Evolutionary conservation across 305 asterid species (phyloP).

Genomic region (Fraxinus latifolia): DNA sequence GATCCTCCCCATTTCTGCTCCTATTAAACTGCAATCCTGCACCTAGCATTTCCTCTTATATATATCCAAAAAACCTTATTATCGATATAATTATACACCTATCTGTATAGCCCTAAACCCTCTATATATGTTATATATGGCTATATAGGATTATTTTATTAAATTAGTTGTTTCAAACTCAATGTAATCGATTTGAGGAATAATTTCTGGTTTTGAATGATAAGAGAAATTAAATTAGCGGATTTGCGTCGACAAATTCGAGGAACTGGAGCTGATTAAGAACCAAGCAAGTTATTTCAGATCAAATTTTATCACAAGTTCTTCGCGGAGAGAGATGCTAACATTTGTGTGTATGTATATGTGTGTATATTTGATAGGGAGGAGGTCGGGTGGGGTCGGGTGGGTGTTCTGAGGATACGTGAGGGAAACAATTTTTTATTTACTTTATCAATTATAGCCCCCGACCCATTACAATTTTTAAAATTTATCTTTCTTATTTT

Average conservation of each 20-base stretch:
- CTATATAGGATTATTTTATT: neutral
- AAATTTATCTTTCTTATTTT: too few species aligned
- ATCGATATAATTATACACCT: conserved; percentile 13
- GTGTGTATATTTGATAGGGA: neutral
- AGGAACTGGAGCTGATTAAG: neutral
- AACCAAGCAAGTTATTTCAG: conserved; percentile 16
- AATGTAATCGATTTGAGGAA: neutral
- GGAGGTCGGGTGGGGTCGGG: conserved; percentile 5
- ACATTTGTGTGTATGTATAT: neutral
- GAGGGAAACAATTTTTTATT: too few species aligned
- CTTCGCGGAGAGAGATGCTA: neutral
- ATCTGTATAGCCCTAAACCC: conserved; percentile 23
- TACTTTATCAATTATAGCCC: too few species aligned
- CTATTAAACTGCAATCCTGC: conserved; percentile 40
- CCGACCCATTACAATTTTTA: too few species aligned
- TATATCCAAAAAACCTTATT: conserved; percentile 29
- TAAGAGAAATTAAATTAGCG: neutral
- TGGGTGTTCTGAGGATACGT: conserved; percentile 25
- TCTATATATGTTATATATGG: neutral
- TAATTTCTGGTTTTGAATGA: neutral
- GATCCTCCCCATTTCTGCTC: conserved; percentile 65
- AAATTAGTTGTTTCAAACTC: neutral
- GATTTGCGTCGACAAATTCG: conserved; percentile 3
- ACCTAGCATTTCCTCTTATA: conserved; percentile 54
- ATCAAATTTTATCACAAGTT: conserved; percentile 20